Evolutionary conservation across 345 rosid genomes (phyloP), one percentile per base, ranked within the genome.

Genomic region (thale cress (Arabidopsis thaliana)): DNA sequence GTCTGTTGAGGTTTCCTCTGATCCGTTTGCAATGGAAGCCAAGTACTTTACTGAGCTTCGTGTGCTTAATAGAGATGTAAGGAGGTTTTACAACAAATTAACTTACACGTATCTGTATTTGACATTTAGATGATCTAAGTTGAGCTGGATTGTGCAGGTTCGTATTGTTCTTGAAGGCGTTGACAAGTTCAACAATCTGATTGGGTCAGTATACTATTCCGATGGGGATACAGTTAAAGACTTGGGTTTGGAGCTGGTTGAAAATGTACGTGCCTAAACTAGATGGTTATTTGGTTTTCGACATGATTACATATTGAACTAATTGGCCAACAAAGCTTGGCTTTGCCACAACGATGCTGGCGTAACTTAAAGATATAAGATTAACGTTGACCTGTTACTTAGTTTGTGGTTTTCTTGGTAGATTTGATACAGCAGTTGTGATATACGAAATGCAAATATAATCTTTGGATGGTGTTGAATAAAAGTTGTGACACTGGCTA

Each of bases 91-190:
- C 55, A 61, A 36, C 45, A 59, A 52, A n/a, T 42, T 71, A 57
- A 69, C 44, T 58, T 71, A 6, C 44, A 38, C 11, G 59, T 69
- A 38, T 33, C 14, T 71, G 46, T 37, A 5, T 73, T 20, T 62
- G 59, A 52, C 3, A 36, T 72, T 62, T 71, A 40, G 16, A 56
- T 55, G 50, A 64, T 20, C 76, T 73, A 65, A 82, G 25, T 59
- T 48, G 38, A 53, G 48, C 71, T 71, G 80, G 67, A 36, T 71
- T 78, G 77, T 78, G 52, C 71, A 96, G 99, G 99, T 96, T 28
- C 97, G 99, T 28, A 85, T 96, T 80, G 98, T 96, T 65, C 84
- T 96, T 69, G 99, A 96, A 87, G 98, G 98, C 33, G 94, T 88
- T 69, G 99, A 96, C 84, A 91, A 93, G 68, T 88, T 85, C 84